Percentiles rank a stretch among this genome's conserved stretches.
These are phyloP conservation scores for Aspergillus nidulans DNA, from an alignment of 495 filamentous ascomycete species.

Conservation along the genomic window DNA sequence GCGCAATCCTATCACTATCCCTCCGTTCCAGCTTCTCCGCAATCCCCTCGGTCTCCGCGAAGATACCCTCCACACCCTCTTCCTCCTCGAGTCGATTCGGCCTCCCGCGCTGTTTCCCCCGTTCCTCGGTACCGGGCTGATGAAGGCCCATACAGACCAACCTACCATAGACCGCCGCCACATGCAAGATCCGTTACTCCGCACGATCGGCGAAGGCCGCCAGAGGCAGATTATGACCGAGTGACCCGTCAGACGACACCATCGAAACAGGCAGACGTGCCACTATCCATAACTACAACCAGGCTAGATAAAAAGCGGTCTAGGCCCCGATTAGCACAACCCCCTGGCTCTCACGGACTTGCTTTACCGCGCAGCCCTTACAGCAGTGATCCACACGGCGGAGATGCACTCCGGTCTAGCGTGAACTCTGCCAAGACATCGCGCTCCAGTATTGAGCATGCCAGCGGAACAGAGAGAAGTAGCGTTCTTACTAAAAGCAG, in stretches of 20 bases:
- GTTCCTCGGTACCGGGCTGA: conserved; percentile 24
- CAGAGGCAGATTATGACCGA: conserved; percentile 26
- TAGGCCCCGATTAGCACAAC: conserved; percentile 24
- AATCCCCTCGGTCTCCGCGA: conserved; percentile 30
- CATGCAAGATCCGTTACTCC: conserved; percentile 20
- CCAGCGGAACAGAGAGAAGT: conserved; percentile 70
- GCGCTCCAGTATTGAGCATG: conserved; percentile 63
- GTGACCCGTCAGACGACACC: conserved; percentile 25
- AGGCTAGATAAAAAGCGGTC: conserved; percentile 28
- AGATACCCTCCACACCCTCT: conserved; percentile 16
- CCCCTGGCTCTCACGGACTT: conserved; percentile 20
- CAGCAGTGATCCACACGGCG: conserved; percentile 26
- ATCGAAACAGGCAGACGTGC: conserved; percentile 27
- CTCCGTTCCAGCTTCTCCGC: conserved; percentile 13
- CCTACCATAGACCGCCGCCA: conserved; percentile 11
- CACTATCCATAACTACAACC: conserved; percentile 42
- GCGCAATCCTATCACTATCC: conserved; percentile 19
- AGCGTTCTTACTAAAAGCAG: conserved; percentile 77
- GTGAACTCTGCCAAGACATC: conserved; percentile 67
- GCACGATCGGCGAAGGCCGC: conserved; percentile 17
- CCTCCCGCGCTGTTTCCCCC: conserved; percentile 26
- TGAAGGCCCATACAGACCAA: conserved; percentile 21
- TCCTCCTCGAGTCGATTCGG: conserved; percentile 22
- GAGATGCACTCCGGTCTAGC: conserved; percentile 64
- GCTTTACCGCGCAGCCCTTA: conserved; percentile 30